phyloP scores from a whole-genome alignment of 2,329 filamentous ascomycete species.

The Emydomyces testavorans region DNA sequence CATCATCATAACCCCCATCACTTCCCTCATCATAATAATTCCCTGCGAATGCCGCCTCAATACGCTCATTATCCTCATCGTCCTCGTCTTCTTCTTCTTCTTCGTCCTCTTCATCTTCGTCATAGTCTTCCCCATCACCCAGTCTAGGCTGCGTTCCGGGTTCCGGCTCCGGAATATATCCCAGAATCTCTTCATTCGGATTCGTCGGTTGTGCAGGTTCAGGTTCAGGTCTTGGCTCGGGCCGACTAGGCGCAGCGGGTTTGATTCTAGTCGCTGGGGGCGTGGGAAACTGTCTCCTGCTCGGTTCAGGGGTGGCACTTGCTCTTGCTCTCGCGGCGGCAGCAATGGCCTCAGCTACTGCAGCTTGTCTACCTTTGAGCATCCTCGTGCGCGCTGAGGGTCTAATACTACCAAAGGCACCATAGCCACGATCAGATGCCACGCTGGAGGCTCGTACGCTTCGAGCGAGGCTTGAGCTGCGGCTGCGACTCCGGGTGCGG shows the following conservation, averaged over 20 bases:
- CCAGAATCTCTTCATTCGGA: slow-evolving; percentile 21
- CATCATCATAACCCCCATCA: slow-evolving; percentile 28
- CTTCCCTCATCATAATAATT: slow-evolving; percentile 26
- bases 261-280: neutral
- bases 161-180: slow-evolving; percentile 17
- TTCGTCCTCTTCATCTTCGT: slow-evolving; percentile 23
- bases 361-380: neutral
- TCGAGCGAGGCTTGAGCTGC: slow-evolving; percentile 23
- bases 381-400: neutral
- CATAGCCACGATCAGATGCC: slow-evolving; percentile 14
- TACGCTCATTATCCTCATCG: slow-evolving; percentile 24
- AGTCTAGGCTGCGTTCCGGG: slow-evolving; percentile 15
- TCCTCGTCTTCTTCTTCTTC: slow-evolving; percentile 29
- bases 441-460: slow-evolving; percentile 15
- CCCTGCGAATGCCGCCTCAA: slow-evolving; percentile 31
- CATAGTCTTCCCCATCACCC: slow-evolving; percentile 22
- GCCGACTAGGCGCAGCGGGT: slow-evolving; percentile 19
- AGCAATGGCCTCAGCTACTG: too few relatives aligned
- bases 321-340: slow-evolving; percentile 16
- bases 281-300: neutral
- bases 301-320: slow-evolving; percentile 7
- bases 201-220: slow-evolving; percentile 13
- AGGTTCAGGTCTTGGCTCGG: slow-evolving; percentile 4
- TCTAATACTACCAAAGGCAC: slow-evolving; percentile 3
- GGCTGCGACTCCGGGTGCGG: slow-evolving; percentile 19